phyloP scores from a whole-genome alignment of 176 grass and related monocot genomes.

The Zea luxurians region DNA sequence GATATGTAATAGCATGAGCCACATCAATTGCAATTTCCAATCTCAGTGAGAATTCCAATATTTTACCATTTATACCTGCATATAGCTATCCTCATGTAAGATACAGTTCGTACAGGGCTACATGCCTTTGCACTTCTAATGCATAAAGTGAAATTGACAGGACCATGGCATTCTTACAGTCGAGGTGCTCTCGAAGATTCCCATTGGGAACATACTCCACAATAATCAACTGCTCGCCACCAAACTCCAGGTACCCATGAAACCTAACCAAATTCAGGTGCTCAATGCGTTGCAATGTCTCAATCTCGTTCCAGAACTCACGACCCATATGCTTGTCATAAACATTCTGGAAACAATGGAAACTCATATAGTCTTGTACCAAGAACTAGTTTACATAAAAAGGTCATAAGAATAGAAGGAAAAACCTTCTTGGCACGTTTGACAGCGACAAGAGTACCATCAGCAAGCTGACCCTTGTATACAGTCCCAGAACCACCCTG shows the following conservation, averaged over 20 bases:
- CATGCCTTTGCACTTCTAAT: not conserved
- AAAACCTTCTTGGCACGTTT: slow-evolving; percentile 84
- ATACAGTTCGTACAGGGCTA: not conserved
- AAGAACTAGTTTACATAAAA: not conserved
- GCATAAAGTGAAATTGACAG: not conserved
- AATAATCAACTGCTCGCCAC: slow-evolving; percentile 79
- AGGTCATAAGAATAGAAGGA: slow-evolving; percentile 10
- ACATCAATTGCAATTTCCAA: slow-evolving; percentile 89
- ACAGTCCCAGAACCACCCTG: slow-evolving; percentile 83
- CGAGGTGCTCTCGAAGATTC: slow-evolving; percentile 93
- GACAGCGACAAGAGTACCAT: slow-evolving; percentile 66
- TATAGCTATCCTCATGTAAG: slow-evolving; percentile 36
- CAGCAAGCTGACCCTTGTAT: slow-evolving; percentile 70
- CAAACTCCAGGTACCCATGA: slow-evolving; percentile 74
- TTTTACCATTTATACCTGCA: slow-evolving; percentile 65
- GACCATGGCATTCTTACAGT: slow-evolving; percentile 50
- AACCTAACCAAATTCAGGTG: slow-evolving; percentile 91
- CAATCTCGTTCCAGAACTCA: slow-evolving; percentile 88
- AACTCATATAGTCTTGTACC: not conserved
- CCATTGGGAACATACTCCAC: slow-evolving; percentile 89
- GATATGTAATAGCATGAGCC: slow-evolving; percentile 95
- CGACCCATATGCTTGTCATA: slow-evolving; percentile 57
- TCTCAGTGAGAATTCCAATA: slow-evolving; percentile 57
- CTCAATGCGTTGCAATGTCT: slow-evolving; percentile 68
- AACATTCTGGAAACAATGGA: slow-evolving; percentile 46